Evolutionary conservation across 805 yeast species (phyloP).

Genomic region (Dipodascus albidus): DNA sequence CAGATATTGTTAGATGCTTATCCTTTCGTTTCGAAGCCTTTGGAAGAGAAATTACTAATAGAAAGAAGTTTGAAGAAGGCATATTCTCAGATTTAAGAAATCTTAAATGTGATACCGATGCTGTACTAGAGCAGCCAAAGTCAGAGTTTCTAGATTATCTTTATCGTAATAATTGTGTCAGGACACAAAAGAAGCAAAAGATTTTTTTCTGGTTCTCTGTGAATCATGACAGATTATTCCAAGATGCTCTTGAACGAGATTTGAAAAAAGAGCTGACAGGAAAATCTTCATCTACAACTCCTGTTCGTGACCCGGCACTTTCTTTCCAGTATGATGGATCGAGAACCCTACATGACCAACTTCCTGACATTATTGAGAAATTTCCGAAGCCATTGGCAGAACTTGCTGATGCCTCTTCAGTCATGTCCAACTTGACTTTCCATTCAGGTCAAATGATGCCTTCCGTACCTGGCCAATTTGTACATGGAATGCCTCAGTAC

Average conservation of each 20-base stretch:
- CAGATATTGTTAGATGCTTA: constrained; percentile 88
- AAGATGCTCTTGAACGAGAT: constrained; percentile 90
- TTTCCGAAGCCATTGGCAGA: constrained; percentile 21
- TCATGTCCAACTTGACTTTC: neutral
- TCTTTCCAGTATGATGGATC: constrained; percentile 53
- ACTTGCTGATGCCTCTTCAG: constrained; percentile 19
- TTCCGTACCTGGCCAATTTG: neutral
- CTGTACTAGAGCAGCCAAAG: constrained; percentile 80
- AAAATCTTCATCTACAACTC: constrained; percentile 59
- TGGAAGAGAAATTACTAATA: constrained; percentile 73
- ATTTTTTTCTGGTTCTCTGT: constrained; percentile 96
- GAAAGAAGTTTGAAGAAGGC: constrained; percentile 95
- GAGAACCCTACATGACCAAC: constrained; percentile 27
- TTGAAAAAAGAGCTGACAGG: constrained; percentile 56
- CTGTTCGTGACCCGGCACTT: constrained; percentile 67
- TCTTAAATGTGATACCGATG: constrained; percentile 70
- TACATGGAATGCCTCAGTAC: neutral
- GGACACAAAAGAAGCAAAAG: constrained; percentile 94
- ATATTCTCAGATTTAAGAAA: constrained; percentile 83
- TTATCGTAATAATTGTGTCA: constrained; percentile 72
- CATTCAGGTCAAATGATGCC: neutral
- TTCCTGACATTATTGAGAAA: constrained; percentile 17
- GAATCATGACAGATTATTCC: constrained; percentile 82
- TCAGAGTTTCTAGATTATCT: constrained; percentile 75
- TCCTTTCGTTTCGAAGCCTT: constrained; percentile 81